Base-by-base conservation (phyloP, 169 alveolate genomes). In the Plasmodium gonderi region DNA sequence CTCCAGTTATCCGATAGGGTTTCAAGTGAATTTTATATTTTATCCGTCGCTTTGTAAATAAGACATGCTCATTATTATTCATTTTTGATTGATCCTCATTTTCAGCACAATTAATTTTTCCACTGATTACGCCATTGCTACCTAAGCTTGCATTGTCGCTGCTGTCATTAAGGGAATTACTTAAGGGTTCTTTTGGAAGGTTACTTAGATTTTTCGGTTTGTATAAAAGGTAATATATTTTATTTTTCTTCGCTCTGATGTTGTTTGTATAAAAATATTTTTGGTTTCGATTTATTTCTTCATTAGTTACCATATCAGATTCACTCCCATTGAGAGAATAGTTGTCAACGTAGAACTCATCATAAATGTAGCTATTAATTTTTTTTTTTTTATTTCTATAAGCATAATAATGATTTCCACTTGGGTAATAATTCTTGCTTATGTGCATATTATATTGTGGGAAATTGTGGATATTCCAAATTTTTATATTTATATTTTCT, bases 341-440 rank as follows among this genome's bases (percentile, higher is more conserved):
- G 68, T 85, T 85, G 38, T 85, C 92, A 74, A 85, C 67, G 78
- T 49, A 85, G 33, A 85, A 85, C 42, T 85, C 87, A 72, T 85
- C 92, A 38, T 36, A n/a, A 45, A 85, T 74, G 29, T 75, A 38
- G 14, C 44, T 74, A 36, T 74, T 85, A 23, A 74, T 47, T 85
- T 74, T 69, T 20, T n/a, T 44, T 23, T 80, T 65, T 31, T 68
- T 29, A 3, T 60, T 72, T 42, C 38, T 60, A 85, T 75, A 17
- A 23, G 77, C 77, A 49, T 74, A 80, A 85, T 36, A 74, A 31
- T 74, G 44, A 0, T 20, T 85, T 1, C 67, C 92, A 85, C 45
- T 85, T 20, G 67, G 44, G 68, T n/a, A 14, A 29, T 85, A 85
- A 31, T 33, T 54, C 29, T 77, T 85, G 23, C 44, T 82, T 74